Percentiles rank a stretch among this genome's conserved stretches.
Evolutionary conservation across 2,329 filamentous ascomycete genomes (phyloP).

Genomic region (Botryotinia globosa): DNA sequence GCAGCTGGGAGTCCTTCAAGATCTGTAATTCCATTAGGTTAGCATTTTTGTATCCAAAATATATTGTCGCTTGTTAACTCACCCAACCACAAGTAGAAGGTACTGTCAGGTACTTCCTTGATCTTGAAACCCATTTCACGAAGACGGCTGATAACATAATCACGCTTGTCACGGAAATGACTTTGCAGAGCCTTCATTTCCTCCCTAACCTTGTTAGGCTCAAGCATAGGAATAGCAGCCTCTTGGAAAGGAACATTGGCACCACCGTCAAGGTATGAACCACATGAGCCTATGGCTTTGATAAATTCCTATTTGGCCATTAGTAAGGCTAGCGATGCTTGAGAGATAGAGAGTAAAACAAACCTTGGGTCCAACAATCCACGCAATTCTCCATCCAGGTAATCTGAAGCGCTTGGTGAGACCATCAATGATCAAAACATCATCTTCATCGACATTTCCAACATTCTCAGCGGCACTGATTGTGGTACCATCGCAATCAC

Average conservation of each 20-base stretch:
- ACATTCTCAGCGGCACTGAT: constrained; percentile 89
- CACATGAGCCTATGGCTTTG: constrained; percentile 86
- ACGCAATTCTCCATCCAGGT: constrained; percentile 93
- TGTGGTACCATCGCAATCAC: constrained; percentile 83
- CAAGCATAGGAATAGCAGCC: constrained; percentile 89
- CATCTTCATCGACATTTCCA: constrained; percentile 82
- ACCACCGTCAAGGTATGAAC: constrained; percentile 90
- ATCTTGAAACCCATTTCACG: constrained; percentile 84
- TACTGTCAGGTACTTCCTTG: constrained; percentile 80
- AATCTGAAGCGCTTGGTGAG: constrained; percentile 96
- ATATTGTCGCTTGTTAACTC: neutral
- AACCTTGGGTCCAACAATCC: constrained; percentile 85
- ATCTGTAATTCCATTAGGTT: constrained; percentile 38
- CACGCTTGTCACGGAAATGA: constrained; percentile 89
- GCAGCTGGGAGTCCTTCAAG: constrained; percentile 68
- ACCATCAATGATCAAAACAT: constrained; percentile 92
- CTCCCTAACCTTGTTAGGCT: constrained; percentile 71
- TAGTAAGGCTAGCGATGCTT: neutral
- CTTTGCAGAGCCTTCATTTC: constrained; percentile 89
- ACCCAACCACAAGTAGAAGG: constrained; percentile 82
- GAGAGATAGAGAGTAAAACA: neutral
- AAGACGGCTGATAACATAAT: constrained; percentile 81
- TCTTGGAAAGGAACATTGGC: constrained; percentile 96
- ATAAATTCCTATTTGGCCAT: constrained; percentile 66
- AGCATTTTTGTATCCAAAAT: neutral